Percentiles rank a stretch among this genome's conserved stretches.
phyloP scores from a whole-genome alignment of 805 yeast species.

The Tetrapisispora nanseiensis region DNA sequence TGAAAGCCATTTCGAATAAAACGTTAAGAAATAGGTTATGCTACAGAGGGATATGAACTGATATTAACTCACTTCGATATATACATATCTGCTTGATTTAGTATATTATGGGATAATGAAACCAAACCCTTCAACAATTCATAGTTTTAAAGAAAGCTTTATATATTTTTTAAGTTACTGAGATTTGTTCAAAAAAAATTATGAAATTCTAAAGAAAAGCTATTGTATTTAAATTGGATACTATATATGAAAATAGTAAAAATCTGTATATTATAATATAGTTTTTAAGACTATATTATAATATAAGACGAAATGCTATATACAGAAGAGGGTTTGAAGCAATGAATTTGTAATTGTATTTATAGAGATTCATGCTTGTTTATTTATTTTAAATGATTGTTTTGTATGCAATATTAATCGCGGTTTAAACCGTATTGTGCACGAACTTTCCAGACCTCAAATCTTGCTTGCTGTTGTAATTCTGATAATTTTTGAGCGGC shows the following conservation, averaged over 20 bases:
- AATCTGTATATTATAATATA: not conserved
- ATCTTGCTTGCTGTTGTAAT: conserved; percentile 25
- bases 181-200: not conserved
- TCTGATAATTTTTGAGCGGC: conserved; percentile 9
- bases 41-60: too few relatives aligned
- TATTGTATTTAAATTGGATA: not conserved
- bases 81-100: too few relatives aligned
- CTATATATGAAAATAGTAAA: not conserved
- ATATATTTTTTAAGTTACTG: too few relatives aligned
- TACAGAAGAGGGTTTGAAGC: not conserved
- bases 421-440: conserved; percentile 15
- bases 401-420: conserved; percentile 3
- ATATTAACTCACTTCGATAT: too few relatives aligned
- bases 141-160: too few relatives aligned
- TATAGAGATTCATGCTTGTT: too few relatives aligned
- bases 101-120: not conserved
- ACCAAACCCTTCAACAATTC: too few relatives aligned
- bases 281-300: not conserved
- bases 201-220: not conserved
- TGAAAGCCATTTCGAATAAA: too few relatives aligned
- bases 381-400: not conserved
- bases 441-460: conserved; percentile 26
- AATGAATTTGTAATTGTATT: not conserved
- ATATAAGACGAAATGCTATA: not conserved
- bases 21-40: too few relatives aligned